Percentiles rank a stretch among this genome's conserved stretches.
These are phyloP conservation scores for Talaromyces sp. DNA, from an alignment of 2,329 filamentous ascomycete species.

Conservation along the genomic window DNA sequence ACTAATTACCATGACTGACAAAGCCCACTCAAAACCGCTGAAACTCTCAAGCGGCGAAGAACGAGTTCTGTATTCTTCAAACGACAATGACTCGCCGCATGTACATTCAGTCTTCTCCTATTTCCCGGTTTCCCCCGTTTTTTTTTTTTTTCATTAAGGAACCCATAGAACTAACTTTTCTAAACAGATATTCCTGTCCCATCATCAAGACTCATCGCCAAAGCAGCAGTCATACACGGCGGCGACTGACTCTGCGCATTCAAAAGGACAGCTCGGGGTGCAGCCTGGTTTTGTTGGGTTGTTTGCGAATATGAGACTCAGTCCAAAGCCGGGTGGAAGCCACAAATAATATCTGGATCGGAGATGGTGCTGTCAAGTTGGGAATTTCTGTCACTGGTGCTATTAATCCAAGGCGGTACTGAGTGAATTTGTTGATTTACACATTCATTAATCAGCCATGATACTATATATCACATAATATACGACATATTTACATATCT, in stretches of 20 bases:
- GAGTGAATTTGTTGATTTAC: neutral
- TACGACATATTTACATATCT: neutral
- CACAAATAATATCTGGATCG: neutral
- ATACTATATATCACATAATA: neutral
- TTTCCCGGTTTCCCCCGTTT: neutral
- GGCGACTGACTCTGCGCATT: neutral
- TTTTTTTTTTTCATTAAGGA: too few relatives aligned
- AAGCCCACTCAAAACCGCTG: neutral
- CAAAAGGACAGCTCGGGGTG: neutral
- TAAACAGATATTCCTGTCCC: neutral
- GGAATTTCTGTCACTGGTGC: neutral
- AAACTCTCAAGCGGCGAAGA: neutral
- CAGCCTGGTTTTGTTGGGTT: neutral
- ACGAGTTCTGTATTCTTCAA: neutral
- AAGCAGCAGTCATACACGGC: neutral
- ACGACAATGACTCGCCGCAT: neutral
- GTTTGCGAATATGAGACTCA: neutral
- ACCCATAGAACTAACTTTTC: neutral
- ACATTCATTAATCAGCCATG: neutral
- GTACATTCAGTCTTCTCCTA: neutral
- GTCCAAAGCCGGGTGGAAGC: neutral
- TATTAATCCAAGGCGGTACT: too few relatives aligned
- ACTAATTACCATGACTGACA: neutral
- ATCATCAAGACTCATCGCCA: neutral
- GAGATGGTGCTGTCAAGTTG: neutral